Conservation (phyloP, 306 rosid genomes). For the peach (Prunus persica) region DNA sequence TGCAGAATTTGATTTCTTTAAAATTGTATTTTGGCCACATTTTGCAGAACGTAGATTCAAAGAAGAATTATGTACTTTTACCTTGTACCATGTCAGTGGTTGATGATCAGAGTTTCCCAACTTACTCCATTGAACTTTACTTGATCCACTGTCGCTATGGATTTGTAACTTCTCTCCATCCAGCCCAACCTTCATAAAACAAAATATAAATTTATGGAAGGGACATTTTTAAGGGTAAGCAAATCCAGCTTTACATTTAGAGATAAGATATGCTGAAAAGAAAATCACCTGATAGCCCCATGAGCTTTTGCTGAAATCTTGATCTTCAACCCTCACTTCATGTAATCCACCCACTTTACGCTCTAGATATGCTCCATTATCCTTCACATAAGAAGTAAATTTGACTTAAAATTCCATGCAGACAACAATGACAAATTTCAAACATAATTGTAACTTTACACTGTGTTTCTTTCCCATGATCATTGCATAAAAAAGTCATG, state of each 20-base stretch:
- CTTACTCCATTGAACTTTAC: constrained; percentile 53
- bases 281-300: constrained; percentile 84
- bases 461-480: background rate
- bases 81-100: constrained; percentile 82
- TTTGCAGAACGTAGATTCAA: background rate
- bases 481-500: background rate
- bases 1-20: background rate
- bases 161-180: constrained; percentile 65
- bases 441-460: background rate
- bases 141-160: constrained; percentile 42
- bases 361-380: constrained; percentile 76
- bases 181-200: constrained; percentile 59
- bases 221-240: background rate
- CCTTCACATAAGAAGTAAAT: constrained; percentile 41
- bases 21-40: too few relatives aligned
- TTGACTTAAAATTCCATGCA: background rate
- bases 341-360: constrained; percentile 51
- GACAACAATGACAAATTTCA: background rate
- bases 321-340: constrained; percentile 40
- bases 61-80: constrained; percentile 18
- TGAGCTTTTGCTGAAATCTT: constrained; percentile 36
- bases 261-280: background rate
- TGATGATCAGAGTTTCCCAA: constrained; percentile 33
- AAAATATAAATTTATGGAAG: too few relatives aligned
- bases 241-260: background rate